Percentiles rank a stretch among this genome's conserved stretches.
These are phyloP conservation scores for Cladosporium colombiae DNA, from an alignment of 2,329 filamentous ascomycete species.

Conservation along the genomic window DNA sequence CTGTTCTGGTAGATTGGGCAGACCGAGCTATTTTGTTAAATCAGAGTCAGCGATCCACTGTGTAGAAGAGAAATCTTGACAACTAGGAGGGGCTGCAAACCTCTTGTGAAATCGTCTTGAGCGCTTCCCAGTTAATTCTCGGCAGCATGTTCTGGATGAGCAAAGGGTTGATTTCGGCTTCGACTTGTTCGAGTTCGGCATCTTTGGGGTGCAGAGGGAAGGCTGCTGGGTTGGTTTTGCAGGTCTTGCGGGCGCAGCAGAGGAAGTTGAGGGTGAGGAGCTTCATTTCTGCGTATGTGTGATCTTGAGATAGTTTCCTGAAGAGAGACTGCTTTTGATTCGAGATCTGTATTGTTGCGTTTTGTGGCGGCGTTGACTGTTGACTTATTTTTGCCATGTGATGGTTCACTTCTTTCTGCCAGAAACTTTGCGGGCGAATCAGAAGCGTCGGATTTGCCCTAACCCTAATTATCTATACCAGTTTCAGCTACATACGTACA, in stretches of 20 bases:
- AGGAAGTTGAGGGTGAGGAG: slow-evolving; percentile 94
- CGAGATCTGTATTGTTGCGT: neutral
- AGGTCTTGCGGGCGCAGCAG: slow-evolving; percentile 92
- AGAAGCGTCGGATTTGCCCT: neutral
- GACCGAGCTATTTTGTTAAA: slow-evolving; percentile 64
- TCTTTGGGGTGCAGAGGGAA: slow-evolving; percentile 93
- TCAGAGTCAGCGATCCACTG: neutral
- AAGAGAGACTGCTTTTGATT: neutral
- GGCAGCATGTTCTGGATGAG: slow-evolving; percentile 85
- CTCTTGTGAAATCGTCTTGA: slow-evolving; percentile 75
- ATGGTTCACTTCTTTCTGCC: neutral
- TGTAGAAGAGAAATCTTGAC: neutral
- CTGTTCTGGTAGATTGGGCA: slow-evolving; percentile 65
- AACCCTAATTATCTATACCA: neutral
- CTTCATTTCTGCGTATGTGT: slow-evolving; percentile 65
- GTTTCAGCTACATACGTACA: neutral
- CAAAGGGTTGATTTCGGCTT: slow-evolving; percentile 76
- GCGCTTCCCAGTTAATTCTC: slow-evolving; percentile 82
- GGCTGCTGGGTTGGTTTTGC: slow-evolving; percentile 76
- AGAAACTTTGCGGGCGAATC: slow-evolving; percentile 19
- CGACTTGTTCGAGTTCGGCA: slow-evolving; percentile 82
- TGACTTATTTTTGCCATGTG: neutral
- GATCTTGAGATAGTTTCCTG: neutral
- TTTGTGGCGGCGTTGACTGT: neutral
- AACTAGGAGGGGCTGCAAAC: slow-evolving; percentile 46